Evolutionary conservation across 2,329 filamentous ascomycete genomes (phyloP).

Genomic region (Ceratocystiopsis minuta): DNA sequence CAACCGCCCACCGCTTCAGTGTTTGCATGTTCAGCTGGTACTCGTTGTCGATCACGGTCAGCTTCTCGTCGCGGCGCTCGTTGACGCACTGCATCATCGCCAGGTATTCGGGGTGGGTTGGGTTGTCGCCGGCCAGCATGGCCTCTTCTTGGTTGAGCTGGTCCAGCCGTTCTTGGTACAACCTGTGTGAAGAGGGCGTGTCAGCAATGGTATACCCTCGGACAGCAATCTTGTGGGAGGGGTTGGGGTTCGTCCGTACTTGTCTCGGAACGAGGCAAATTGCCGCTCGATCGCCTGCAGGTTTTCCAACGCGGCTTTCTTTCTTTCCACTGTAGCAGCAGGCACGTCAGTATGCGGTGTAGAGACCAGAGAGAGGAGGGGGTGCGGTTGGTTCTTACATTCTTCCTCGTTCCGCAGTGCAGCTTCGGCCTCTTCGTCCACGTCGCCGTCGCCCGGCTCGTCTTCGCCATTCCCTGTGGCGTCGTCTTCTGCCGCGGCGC

Average conservation of each 20-base stretch:
- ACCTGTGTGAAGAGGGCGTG: conserved; percentile 25
- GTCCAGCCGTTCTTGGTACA: conserved; percentile 76
- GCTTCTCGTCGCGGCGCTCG: conserved; percentile 62
- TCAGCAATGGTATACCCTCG: neutral
- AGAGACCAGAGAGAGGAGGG: neutral
- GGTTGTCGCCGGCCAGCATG: conserved; percentile 37
- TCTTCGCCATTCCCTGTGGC: conserved; percentile 33
- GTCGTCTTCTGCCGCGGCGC: conserved; percentile 18
- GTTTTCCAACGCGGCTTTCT: conserved; percentile 62
- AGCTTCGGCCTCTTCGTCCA: conserved; percentile 41
- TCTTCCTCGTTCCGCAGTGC: conserved; percentile 47
- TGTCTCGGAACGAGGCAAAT: conserved; percentile 71
- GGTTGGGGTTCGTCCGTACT: conserved; percentile 28
- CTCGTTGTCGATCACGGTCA: conserved; percentile 57
- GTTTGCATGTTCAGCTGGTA: conserved; percentile 57
- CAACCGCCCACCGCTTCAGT: conserved; percentile 56
- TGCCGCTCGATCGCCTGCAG: conserved; percentile 70
- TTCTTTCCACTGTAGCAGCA: conserved; percentile 45
- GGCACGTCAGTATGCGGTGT: neutral
- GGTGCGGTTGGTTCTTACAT: conserved; percentile 23
- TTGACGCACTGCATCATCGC: conserved; percentile 80
- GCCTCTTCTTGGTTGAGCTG: conserved; percentile 56
- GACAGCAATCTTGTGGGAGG: neutral
- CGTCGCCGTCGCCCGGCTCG: conserved; percentile 33
- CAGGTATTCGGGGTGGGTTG: conserved; percentile 81